phyloP scores from a whole-genome alignment of 1,284 basidiomycete genomes.

The Cystobasidiaceae sp. region DNA sequence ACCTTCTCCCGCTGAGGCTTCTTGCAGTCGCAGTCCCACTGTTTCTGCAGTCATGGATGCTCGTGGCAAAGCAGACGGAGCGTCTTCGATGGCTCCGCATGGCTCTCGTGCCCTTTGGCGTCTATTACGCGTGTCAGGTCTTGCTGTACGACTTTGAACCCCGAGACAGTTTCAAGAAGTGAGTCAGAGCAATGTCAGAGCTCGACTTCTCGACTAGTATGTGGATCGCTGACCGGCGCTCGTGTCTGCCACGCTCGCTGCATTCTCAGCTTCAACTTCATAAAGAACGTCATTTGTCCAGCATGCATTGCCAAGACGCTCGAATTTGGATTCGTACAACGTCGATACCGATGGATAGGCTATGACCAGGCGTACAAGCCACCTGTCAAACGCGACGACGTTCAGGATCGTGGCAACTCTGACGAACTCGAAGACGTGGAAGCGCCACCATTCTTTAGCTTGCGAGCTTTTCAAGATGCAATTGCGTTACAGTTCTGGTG shows the following conservation, averaged over 20 bases:
- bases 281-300: slow-evolving; percentile 17
- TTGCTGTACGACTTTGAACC: slow-evolving; percentile 18
- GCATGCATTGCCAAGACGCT: slow-evolving; percentile 3
- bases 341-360: slow-evolving; percentile 15
- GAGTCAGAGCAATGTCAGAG: background rate
- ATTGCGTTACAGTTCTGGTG: background rate
- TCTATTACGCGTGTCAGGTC: background rate
- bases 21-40: background rate
- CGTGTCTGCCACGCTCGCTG: no score
- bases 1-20: slow-evolving; percentile 1
- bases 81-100: background rate
- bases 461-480: background rate
- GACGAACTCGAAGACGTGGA: background rate
- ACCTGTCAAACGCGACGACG: background rate
- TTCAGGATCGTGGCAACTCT: background rate
- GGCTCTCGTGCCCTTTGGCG: slow-evolving; percentile 10
- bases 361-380: slow-evolving; percentile 3
- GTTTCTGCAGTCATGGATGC: slow-evolving; percentile 10
- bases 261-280: slow-evolving; percentile 26
- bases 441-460: slow-evolving; percentile 5
- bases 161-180: slow-evolving; percentile 5
- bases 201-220: no score
- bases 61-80: background rate
- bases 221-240: no score
- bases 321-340: slow-evolving; percentile 7